Conservation (phyloP, 345 rosid species). For the Eucalyptus dawsonii region DNA sequence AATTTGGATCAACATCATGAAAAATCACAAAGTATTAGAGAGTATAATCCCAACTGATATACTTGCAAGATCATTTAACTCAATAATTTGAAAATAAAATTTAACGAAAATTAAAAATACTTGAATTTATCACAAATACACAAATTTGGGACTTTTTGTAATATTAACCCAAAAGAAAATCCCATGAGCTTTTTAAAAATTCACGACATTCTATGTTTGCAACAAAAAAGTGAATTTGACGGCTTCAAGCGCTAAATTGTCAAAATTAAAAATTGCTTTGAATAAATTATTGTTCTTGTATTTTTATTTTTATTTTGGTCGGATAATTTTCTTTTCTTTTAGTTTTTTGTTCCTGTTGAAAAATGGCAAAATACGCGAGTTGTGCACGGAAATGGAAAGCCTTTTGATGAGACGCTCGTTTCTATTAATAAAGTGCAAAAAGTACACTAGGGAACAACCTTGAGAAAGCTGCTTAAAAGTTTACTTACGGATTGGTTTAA, state of each 20-base stretch:
- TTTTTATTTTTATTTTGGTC: background rate
- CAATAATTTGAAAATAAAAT: too few relatives aligned
- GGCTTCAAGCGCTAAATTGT: background rate
- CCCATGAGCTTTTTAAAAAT: background rate
- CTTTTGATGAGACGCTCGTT: background rate
- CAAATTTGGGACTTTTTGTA: fast-evolving
- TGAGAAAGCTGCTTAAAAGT: background rate
- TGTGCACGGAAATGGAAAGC: background rate
- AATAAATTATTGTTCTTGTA: background rate
- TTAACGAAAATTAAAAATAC: fast-evolving
- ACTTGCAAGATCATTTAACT: background rate
- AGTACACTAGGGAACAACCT: background rate
- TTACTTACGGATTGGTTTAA: background rate
- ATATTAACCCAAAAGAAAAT: too few relatives aligned
- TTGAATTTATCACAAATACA: too few relatives aligned
- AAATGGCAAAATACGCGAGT: background rate
- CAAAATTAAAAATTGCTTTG: background rate
- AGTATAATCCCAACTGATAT: fast-evolving
- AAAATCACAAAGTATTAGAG: too few relatives aligned
- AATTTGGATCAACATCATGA: too few relatives aligned
- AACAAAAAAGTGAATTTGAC: background rate
- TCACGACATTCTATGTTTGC: background rate
- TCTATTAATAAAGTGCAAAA: background rate
- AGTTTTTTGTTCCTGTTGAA: background rate
- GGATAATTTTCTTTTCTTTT: background rate